phyloP scores from a whole-genome alignment of 257 asterid genomes.

The Lantana camara region DNA sequence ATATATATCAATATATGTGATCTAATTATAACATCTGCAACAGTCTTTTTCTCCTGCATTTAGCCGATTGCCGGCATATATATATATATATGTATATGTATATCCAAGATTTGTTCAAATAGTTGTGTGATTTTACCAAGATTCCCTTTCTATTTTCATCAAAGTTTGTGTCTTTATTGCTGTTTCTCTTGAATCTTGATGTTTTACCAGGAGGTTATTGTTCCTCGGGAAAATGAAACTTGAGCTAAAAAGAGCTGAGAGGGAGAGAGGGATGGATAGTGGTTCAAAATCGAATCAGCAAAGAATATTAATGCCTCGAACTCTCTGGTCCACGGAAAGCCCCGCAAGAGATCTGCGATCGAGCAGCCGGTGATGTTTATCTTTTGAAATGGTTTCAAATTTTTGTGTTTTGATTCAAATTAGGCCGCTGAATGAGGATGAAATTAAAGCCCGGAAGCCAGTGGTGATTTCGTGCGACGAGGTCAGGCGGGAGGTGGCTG shows the following conservation, averaged over 20 bases:
- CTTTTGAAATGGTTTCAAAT: neutral
- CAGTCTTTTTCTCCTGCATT: no score
- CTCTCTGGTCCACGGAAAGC: conserved; percentile 52
- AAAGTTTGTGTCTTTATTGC: neutral
- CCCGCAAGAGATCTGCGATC: conserved; percentile 34
- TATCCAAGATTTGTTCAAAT: neutral
- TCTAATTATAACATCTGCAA: no score
- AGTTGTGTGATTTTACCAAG: neutral
- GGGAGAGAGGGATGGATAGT: conserved; percentile 23
- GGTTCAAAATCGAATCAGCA: conserved; percentile 21
- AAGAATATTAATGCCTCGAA: conserved; percentile 43
- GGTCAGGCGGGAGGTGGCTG: conserved; percentile 39
- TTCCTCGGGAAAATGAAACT: neutral
- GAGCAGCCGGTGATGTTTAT: conserved; percentile 21
- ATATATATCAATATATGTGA: no score
- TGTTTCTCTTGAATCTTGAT: neutral
- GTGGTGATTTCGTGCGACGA: conserved; percentile 49
- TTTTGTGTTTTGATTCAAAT: conserved; percentile 13
- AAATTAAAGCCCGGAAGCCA: conserved; percentile 34
- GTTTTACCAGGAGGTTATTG: neutral
- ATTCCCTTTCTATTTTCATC: no score
- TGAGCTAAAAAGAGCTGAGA: neutral
- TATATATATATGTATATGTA: no score
- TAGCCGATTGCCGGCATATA: no score
- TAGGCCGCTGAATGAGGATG: conserved; percentile 56